These are phyloP conservation scores for Flaveria brownii DNA, from an alignment of 129 eudicot species.

Conservation along the genomic window DNA sequence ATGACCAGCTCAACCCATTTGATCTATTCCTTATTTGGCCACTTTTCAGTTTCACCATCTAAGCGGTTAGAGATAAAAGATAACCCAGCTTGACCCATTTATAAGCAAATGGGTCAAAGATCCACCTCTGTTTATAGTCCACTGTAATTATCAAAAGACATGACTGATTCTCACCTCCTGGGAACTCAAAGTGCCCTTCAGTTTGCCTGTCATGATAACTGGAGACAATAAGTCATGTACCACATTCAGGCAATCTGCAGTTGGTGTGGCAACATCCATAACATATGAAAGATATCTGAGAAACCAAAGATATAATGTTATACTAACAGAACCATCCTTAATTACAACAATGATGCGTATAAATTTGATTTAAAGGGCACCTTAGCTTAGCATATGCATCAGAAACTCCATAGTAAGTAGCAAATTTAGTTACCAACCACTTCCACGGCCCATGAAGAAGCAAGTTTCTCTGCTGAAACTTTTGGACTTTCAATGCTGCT, in stretches of 20 bases:
- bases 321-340: not conserved
- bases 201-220: constrained; percentile 44
- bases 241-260: constrained; percentile 76
- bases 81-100: not conserved
- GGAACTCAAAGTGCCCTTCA: constrained; percentile 58
- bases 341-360: constrained; percentile 3
- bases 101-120: not conserved
- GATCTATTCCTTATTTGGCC: not conserved
- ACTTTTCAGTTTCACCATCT: not conserved
- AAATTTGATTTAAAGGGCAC: constrained; percentile 30
- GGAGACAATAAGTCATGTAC: constrained; percentile 71
- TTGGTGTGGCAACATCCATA: constrained; percentile 96
- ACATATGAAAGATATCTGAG: constrained; percentile 81
- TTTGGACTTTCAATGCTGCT: constrained; percentile 72
- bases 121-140: not conserved
- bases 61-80: not conserved
- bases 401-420: constrained; percentile 73
- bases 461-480: constrained; percentile 63
- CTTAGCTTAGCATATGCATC: constrained; percentile 81
- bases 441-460: constrained; percentile 70
- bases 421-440: constrained; percentile 80
- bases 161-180: constrained; percentile 66
- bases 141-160: not conserved
- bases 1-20: not conserved
- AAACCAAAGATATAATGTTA: not conserved